phyloP scores from a whole-genome alignment of 768 basidiomycete species.

The Cyclocybe aegerita region DNA sequence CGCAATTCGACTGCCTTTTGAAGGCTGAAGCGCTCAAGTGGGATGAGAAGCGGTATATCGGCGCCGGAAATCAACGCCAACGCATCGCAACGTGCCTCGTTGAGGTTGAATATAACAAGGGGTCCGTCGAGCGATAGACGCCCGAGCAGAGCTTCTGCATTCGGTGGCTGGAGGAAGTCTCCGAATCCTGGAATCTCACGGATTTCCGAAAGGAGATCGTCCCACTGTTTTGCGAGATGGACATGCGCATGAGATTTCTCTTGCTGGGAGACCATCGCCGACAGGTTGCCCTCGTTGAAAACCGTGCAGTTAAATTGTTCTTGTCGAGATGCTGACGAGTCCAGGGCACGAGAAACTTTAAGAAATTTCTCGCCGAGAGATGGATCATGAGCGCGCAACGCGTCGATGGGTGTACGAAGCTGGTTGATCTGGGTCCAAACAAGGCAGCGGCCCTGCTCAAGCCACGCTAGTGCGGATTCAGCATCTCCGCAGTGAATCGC shows the following conservation, averaged over 20 bases:
- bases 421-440: conserved; percentile 11
- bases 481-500: neutral
- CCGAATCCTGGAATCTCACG: neutral
- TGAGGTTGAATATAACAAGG: too few relatives aligned
- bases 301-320: neutral
- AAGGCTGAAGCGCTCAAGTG: too few relatives aligned
- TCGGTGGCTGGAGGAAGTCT: too few relatives aligned
- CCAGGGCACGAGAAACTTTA: conserved; percentile 2
- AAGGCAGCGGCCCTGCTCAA: conserved; percentile 11
- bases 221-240: conserved; percentile 4
- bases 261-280: neutral
- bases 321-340: neutral
- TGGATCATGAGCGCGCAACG: neutral
- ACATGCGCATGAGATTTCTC: conserved; percentile 3
- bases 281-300: neutral
- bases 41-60: too few relatives aligned
- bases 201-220: conserved; percentile 1
- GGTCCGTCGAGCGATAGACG: too few relatives aligned
- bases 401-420: conserved; percentile 7
- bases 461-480: conserved; percentile 7
- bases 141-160: too few relatives aligned
- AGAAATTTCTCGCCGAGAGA: neutral
- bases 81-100: too few relatives aligned
- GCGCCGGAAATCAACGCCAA: too few relatives aligned
- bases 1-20: too few relatives aligned